phyloP scores from a whole-genome alignment of 768 basidiomycete genomes.

The Mycena alexandri region DNA sequence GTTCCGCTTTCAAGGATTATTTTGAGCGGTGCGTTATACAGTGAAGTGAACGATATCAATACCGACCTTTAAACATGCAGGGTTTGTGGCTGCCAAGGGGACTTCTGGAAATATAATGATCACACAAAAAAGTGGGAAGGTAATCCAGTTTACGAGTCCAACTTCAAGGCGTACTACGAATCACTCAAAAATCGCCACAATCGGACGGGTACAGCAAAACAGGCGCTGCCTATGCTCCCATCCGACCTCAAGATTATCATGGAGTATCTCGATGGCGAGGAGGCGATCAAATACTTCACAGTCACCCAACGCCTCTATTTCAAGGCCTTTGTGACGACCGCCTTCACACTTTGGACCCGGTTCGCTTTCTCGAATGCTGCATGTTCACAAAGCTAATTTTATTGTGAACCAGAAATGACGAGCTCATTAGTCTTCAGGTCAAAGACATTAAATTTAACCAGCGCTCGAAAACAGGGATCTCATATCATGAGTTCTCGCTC shows the following conservation, averaged over 20 bases:
- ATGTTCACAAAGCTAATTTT: background rate
- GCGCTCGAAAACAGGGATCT: slow-evolving; percentile 19
- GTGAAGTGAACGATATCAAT: background rate
- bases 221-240: slow-evolving; percentile 41
- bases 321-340: slow-evolving; percentile 38
- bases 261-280: slow-evolving; percentile 30
- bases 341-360: slow-evolving; percentile 38
- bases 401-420: slow-evolving; percentile 30
- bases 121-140: slow-evolving; percentile 37
- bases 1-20: slow-evolving; percentile 38
- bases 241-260: slow-evolving; percentile 38
- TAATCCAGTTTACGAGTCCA: slow-evolving; percentile 38
- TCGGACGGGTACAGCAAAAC: slow-evolving; percentile 31
- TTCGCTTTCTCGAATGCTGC: background rate
- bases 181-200: slow-evolving; percentile 37
- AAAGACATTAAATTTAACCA: slow-evolving; percentile 24
- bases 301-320: slow-evolving; percentile 30
- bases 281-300: slow-evolving; percentile 20
- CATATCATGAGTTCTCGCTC: slow-evolving; percentile 35
- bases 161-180: slow-evolving; percentile 36
- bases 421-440: slow-evolving; percentile 35
- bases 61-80: no score
- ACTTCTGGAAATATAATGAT: slow-evolving; percentile 35
- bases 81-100: slow-evolving; percentile 37
- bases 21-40: slow-evolving; percentile 31